Evolutionary conservation across 2,329 filamentous ascomycete genomes (phyloP), one percentile per base, ranked within the genome.

Genomic region (Pyrenochaeta sp.): DNA sequence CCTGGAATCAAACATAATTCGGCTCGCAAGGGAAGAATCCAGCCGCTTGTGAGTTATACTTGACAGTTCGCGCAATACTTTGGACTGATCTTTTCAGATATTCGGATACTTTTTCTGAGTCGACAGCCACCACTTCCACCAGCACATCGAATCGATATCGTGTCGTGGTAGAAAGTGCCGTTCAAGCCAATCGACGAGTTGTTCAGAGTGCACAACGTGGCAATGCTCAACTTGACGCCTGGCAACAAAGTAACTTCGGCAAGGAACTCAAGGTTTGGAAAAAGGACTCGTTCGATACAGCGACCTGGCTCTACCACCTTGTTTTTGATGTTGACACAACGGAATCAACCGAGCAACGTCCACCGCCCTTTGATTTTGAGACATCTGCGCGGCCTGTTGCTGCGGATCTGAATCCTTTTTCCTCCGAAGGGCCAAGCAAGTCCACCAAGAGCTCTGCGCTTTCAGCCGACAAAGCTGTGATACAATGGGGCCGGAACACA

Each of bases 261-360:
- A 34, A 27, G 6, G 38, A 46, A 11, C 6, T 60, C 7, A 34
- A 48, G 21, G 7, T 51, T 19, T 59, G 44, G 40, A 42, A 51
- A 17, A 35, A 43, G 11, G 52, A 34, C 13, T 49, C 48, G 11
- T 44, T 46, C 11, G 50, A 59, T 14, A 58, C 57, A 7, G 57
- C 57, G 17, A 52, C 57, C 3, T 60, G 57, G 57, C 44, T 60
- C 6, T 60, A 53, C 39, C 44, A 50, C 21, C 40, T 58, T 18
- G 53, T 60, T 1, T 60, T 58, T 15, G 37, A 22, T 10, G 18
- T 40, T 10, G 26, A 37, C 5, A 18, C 35, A 21, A 19, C 32
- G 14, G 2, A 20, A 17, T n/a, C 20, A 9, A 17, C 35, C 28
- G 23, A 14, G 10, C 18, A 17, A 41, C 26, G 24, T 19, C 24